Evolutionary conservation across 2,329 filamentous ascomycete species (phyloP).

Genomic region (Aureobasidium sp.): DNA sequence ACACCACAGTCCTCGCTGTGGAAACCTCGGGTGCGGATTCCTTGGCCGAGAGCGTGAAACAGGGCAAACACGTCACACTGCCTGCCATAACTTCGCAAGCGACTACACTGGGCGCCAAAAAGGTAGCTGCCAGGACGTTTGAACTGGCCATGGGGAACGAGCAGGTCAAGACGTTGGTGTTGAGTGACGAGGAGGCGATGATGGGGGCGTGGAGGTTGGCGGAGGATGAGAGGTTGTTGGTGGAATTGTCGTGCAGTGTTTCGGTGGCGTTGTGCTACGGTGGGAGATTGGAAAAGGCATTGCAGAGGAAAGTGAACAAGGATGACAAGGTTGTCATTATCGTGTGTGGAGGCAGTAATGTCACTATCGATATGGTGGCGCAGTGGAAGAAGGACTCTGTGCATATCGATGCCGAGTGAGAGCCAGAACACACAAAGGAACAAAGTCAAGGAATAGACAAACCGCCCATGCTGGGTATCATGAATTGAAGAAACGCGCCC

Average conservation of each 20-base stretch:
- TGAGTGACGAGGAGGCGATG: conserved; percentile 72
- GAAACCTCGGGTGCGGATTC: conserved; percentile 71
- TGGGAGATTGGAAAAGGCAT: conserved; percentile 50
- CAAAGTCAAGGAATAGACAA: background rate
- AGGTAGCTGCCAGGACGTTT: conserved; percentile 63
- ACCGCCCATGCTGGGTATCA: conserved; percentile 14
- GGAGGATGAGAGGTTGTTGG: conserved; percentile 72
- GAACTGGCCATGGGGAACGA: conserved; percentile 50
- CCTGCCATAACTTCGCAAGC: conserved; percentile 69
- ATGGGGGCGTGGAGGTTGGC: conserved; percentile 69
- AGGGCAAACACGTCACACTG: conserved; percentile 50
- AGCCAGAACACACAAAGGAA: background rate
- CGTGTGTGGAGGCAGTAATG: conserved; percentile 64
- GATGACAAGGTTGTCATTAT: conserved; percentile 72
- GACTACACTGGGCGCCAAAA: conserved; percentile 63
- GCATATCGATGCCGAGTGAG: conserved; percentile 20
- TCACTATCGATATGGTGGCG: conserved; percentile 45
- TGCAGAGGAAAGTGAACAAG: conserved; percentile 56
- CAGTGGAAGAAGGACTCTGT: conserved; percentile 41
- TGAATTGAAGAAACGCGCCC: background rate
- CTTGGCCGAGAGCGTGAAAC: conserved; percentile 55
- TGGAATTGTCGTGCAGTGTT: conserved; percentile 81
- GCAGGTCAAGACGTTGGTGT: conserved; percentile 53
- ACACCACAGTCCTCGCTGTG: conserved; percentile 57
- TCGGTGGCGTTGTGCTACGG: conserved; percentile 64